phyloP scores from a whole-genome alignment of 2,329 filamentous ascomycete species.

The Dothidotthia symphoricarpi region DNA sequence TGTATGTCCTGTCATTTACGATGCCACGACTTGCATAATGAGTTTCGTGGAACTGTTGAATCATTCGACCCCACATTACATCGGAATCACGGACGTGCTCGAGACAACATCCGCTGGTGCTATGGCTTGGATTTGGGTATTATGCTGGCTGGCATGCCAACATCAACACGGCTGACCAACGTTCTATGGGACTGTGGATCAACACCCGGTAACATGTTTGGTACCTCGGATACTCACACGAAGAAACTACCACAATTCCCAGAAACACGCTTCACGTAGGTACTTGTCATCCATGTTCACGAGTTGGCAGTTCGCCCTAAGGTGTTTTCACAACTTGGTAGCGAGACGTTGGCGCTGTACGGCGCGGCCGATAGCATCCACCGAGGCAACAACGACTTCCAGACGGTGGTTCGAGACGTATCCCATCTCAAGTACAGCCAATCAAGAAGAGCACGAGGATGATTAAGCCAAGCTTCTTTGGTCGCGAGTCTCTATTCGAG shows the following conservation, averaged over 20 bases:
- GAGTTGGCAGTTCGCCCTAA: neutral
- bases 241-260: too few species aligned
- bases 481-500: too few species aligned
- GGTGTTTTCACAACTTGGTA: conserved; percentile 19
- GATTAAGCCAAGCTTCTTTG: too few species aligned
- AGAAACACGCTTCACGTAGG: too few species aligned
- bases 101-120: conserved; percentile 1
- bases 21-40: conserved; percentile 29
- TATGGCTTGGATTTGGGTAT: conserved; percentile 5
- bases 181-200: too few species aligned
- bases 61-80: conserved; percentile 21
- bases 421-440: too few species aligned
- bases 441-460: too few species aligned
- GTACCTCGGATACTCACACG: too few species aligned
- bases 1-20: conserved; percentile 8
- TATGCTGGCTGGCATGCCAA: conserved; percentile 1
- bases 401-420: too few species aligned
- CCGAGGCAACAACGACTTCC: conserved; percentile 12
- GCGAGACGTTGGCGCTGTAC: conserved; percentile 33
- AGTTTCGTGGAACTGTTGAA: conserved; percentile 34
- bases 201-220: too few species aligned
- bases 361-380: conserved; percentile 34
- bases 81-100: conserved; percentile 6
- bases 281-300: too few species aligned
- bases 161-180: neutral